Evolutionary conservation across 2,329 filamentous ascomycete genomes (phyloP).

Genomic region (Hymenotorrendiella dingleyae): DNA sequence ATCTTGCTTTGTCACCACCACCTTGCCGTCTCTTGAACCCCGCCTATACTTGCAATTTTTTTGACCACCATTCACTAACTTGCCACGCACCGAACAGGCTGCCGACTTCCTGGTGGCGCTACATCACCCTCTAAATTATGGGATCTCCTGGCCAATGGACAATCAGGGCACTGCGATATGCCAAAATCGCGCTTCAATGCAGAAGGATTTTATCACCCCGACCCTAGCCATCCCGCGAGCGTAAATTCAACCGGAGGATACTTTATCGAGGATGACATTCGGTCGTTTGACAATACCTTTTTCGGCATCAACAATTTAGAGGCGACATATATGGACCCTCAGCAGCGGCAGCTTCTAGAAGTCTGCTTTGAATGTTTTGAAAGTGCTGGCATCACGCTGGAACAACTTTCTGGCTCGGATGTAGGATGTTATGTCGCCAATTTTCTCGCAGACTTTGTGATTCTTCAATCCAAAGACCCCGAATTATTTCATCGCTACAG

Average conservation of each 20-base stretch:
- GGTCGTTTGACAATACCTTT: conserved; percentile 18
- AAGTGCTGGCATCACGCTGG: conserved; percentile 19
- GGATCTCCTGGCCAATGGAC: conserved; percentile 12
- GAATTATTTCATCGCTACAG: conserved; percentile 26
- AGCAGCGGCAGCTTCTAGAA: conserved; percentile 25
- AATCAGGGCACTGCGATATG: conserved; percentile 22
- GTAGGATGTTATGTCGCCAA: conserved; percentile 20
- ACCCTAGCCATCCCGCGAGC: conserved; percentile 9
- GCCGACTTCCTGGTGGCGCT: conserved; percentile 11
- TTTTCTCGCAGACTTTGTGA: conserved; percentile 15
- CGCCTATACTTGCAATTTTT: not conserved
- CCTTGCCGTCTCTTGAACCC: no score
- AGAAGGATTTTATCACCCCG: conserved; percentile 12
- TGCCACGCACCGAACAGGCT: no score
- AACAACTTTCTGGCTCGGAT: conserved; percentile 18
- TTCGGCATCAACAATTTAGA: conserved; percentile 19
- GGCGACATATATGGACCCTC: conserved; percentile 23
- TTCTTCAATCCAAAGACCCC: conserved; percentile 11
- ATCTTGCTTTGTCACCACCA: not conserved
- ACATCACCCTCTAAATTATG: conserved; percentile 13
- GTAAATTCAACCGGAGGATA: conserved; percentile 15
- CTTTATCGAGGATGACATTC: conserved; percentile 7
- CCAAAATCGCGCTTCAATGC: conserved; percentile 14
- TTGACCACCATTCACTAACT: no score
- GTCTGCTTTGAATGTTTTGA: conserved; percentile 27